A percentile compares a stretch with the other conserved stretches of the same genome.
These are phyloP conservation scores for Chytriomyces hyalinus DNA, from an alignment of 192 early-diverging fungal species.

Conservation along the genomic window DNA sequence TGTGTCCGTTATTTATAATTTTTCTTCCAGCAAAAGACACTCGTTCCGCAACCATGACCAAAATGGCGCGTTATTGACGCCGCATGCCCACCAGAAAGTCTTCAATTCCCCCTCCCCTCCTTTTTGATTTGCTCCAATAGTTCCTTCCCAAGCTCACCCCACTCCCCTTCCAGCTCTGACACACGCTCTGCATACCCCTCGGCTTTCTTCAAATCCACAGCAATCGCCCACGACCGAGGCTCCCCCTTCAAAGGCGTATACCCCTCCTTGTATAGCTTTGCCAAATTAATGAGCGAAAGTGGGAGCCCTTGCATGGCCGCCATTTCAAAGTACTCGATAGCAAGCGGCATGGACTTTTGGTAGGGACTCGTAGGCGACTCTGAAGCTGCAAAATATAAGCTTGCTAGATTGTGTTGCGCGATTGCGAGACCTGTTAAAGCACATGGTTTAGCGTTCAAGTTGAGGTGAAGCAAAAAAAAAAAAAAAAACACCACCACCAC, in stretches of 20 bases:
- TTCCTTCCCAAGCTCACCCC: slow-evolving; percentile 24
- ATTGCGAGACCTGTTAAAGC: slow-evolving; percentile 37
- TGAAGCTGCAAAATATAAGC: slow-evolving; percentile 22
- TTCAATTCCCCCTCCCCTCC: neutral
- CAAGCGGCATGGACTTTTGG: slow-evolving; percentile 25
- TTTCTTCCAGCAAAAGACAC: no score
- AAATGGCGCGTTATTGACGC: no score
- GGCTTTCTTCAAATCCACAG: slow-evolving; percentile 23
- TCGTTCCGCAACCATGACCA: no score
- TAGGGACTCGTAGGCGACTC: slow-evolving; percentile 1
- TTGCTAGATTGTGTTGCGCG: slow-evolving; percentile 52
- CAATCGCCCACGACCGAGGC: neutral
- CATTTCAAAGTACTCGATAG: slow-evolving; percentile 54
- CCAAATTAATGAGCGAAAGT: slow-evolving; percentile 47
- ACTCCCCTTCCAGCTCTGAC: slow-evolving; percentile 24
- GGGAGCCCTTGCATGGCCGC: slow-evolving; percentile 42
- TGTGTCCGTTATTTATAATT: no score
- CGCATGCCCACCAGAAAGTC: neutral
- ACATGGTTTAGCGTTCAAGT: neutral
- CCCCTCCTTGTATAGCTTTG: slow-evolving; percentile 43
- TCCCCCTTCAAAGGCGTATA: slow-evolving; percentile 9
- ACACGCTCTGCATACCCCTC: slow-evolving; percentile 9
- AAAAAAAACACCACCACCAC: no score
- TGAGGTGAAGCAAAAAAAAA: neutral
- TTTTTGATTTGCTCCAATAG: slow-evolving; percentile 1